Conservation (phyloP, 1,284 basidiomycete genomes). For the Fomitopsis betulina region DNA sequence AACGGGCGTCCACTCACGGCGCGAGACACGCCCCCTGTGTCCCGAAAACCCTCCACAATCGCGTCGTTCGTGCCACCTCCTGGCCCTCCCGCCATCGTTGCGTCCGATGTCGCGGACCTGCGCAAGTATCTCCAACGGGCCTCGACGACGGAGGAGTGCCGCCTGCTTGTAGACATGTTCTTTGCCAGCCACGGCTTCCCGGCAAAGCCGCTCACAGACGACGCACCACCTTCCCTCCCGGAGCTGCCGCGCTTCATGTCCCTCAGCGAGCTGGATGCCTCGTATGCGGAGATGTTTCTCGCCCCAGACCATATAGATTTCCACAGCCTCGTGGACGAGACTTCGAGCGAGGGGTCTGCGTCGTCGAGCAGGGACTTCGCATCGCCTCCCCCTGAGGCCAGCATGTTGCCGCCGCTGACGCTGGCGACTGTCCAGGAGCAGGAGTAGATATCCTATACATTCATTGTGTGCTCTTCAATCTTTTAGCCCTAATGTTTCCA, state of each 20-base stretch:
- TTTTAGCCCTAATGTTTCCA: not conserved
- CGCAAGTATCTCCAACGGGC: constrained; percentile 67
- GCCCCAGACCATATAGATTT: constrained; percentile 15
- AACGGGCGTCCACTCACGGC: not conserved
- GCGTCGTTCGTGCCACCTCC: constrained; percentile 6
- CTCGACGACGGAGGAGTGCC: constrained; percentile 77
- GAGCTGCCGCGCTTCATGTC: constrained; percentile 13
- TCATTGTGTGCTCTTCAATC: not conserved
- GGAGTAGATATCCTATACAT: not conserved
- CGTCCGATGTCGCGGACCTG: constrained; percentile 57
- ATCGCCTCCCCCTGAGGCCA: not conserved
- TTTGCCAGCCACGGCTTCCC: constrained; percentile 54
- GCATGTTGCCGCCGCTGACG: not conserved
- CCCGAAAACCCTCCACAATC: constrained; percentile 5
- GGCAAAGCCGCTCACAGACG: constrained; percentile 5
- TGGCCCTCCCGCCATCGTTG: constrained; percentile 16
- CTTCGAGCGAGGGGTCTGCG: not conserved
- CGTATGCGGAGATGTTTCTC: constrained; percentile 25
- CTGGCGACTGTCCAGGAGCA: not conserved
- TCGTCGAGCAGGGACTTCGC: not conserved
- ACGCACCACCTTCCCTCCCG: constrained; percentile 6
- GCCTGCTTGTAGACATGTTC: constrained; percentile 79
- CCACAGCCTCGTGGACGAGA: not conserved
- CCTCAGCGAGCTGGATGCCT: constrained; percentile 21
- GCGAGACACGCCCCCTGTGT: not conserved